Evolutionary conservation across 2,329 filamentous ascomycete species (phyloP).

Genomic region (Colletotrichum gloeosporioides): DNA sequence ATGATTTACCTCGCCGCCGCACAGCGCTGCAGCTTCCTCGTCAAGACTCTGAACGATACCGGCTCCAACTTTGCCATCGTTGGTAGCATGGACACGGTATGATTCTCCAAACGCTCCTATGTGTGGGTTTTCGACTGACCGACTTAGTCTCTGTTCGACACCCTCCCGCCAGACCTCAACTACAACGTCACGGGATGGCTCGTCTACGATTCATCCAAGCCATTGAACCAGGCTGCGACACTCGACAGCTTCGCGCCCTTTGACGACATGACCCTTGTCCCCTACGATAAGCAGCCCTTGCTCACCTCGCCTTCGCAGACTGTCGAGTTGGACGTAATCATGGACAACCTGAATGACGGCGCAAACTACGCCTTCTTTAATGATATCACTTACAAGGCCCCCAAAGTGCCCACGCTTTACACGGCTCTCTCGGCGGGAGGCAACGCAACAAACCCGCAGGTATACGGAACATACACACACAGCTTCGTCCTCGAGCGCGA

Average conservation of each 20-base stretch:
- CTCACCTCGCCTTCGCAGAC: slow-evolving; percentile 66
- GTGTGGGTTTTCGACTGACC: slow-evolving; percentile 26
- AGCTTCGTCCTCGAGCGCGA: slow-evolving; percentile 71
- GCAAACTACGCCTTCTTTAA: slow-evolving; percentile 72
- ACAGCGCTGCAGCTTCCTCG: slow-evolving; percentile 68
- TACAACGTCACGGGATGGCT: slow-evolving; percentile 72
- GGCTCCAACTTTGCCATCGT: slow-evolving; percentile 71
- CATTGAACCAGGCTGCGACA: slow-evolving; percentile 54
- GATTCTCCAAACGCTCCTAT: slow-evolving; percentile 24
- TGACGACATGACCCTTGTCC: slow-evolving; percentile 76
- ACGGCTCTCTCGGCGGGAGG: slow-evolving; percentile 71
- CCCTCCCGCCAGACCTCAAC: slow-evolving; percentile 70
- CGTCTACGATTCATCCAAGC: slow-evolving; percentile 55
- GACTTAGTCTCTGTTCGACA: slow-evolving; percentile 66
- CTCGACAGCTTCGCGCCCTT: slow-evolving; percentile 70
- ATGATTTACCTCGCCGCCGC: slow-evolving; percentile 72
- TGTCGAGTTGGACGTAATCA: slow-evolving; percentile 67
- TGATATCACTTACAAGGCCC: slow-evolving; percentile 75
- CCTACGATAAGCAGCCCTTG: slow-evolving; percentile 68
- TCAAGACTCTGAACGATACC: slow-evolving; percentile 68
- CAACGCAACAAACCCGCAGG: slow-evolving; percentile 57
- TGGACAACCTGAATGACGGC: slow-evolving; percentile 67
- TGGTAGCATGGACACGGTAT: slow-evolving; percentile 71
- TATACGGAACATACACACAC: slow-evolving; percentile 73
- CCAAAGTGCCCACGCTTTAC: slow-evolving; percentile 82